Conservation (phyloP, 2,329 filamentous ascomycete species). For the Didymella arachidicola region DNA sequence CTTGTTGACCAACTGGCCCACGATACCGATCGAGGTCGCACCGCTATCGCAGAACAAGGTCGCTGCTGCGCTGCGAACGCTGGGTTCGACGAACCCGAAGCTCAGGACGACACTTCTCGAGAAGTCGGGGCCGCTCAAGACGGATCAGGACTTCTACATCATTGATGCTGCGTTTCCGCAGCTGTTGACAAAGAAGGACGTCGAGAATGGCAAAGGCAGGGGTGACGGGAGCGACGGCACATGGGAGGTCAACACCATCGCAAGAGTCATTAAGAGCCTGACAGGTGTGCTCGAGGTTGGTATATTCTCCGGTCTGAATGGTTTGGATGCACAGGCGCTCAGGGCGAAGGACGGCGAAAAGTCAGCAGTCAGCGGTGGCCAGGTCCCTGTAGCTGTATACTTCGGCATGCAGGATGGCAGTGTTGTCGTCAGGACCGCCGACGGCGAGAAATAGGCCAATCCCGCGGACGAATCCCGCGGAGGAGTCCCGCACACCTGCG, state of each 20-base stretch:
- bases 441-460: slow-evolving; percentile 33
- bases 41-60: slow-evolving; percentile 83
- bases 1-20: slow-evolving; percentile 78
- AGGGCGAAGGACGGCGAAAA: slow-evolving; percentile 32
- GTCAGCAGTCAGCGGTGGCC: slow-evolving; percentile 64
- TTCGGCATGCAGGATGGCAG: slow-evolving; percentile 80
- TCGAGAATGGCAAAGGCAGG: slow-evolving; percentile 52
- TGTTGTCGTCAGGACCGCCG: slow-evolving; percentile 49
- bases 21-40: slow-evolving; percentile 91
- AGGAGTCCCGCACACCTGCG: slow-evolving; percentile 1
- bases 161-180: slow-evolving; percentile 87
- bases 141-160: slow-evolving; percentile 87
- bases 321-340: slow-evolving; percentile 68
- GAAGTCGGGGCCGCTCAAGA: slow-evolving; percentile 84
- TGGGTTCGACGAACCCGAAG: slow-evolving; percentile 75
- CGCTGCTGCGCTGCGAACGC: slow-evolving; percentile 71
- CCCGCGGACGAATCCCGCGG: slow-evolving; percentile 1
- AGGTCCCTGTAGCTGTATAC: slow-evolving; percentile 93
- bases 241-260: slow-evolving; percentile 82
- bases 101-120: slow-evolving; percentile 76
- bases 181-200: slow-evolving; percentile 70
- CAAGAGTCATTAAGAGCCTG: slow-evolving; percentile 77
- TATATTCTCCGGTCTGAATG: slow-evolving; percentile 84
- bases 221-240: slow-evolving; percentile 68
- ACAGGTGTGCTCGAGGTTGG: slow-evolving; percentile 92